Conservation (phyloP, 2,329 filamentous ascomycete genomes). For the Beauveria bassiana region DNA sequence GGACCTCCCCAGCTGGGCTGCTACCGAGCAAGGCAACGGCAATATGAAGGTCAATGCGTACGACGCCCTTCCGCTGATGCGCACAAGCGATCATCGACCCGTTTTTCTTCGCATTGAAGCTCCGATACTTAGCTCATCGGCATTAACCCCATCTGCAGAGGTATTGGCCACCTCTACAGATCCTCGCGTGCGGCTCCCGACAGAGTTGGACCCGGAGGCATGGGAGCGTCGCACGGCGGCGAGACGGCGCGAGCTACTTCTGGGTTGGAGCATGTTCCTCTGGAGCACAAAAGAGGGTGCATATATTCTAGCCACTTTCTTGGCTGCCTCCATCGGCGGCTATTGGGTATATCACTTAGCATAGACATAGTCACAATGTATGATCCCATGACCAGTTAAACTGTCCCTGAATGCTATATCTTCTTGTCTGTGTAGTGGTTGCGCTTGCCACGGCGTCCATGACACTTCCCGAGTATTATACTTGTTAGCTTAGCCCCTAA, state of each 20-base stretch:
- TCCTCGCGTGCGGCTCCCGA: constrained; percentile 38
- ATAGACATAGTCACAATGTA: not conserved
- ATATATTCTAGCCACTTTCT: constrained; percentile 33
- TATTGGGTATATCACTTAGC: constrained; percentile 34
- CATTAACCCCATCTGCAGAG: constrained; percentile 29
- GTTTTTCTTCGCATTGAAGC: constrained; percentile 67
- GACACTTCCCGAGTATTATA: not conserved
- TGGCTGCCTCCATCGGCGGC: constrained; percentile 33
- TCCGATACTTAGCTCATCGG: constrained; percentile 43
- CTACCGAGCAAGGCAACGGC: constrained; percentile 17
- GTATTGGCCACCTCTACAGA: constrained; percentile 25
- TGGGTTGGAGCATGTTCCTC: constrained; percentile 47
- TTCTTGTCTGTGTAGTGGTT: not conserved
- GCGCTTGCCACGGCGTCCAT: not conserved
- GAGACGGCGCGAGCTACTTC: constrained; percentile 37
- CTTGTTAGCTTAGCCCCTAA: not conserved
- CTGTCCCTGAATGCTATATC: not conserved
- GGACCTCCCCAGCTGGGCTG: constrained; percentile 48
- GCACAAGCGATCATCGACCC: constrained; percentile 81
- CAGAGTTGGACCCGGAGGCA: constrained; percentile 46
- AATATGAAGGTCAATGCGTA: constrained; percentile 56
- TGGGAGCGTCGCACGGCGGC: constrained; percentile 44
- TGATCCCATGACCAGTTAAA: not conserved
- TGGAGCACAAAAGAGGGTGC: constrained; percentile 47
- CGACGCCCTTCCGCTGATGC: constrained; percentile 65